Evolutionary conservation across 2,329 filamentous ascomycete genomes (phyloP).

Genomic region (Calonectria multiphialidica): DNA sequence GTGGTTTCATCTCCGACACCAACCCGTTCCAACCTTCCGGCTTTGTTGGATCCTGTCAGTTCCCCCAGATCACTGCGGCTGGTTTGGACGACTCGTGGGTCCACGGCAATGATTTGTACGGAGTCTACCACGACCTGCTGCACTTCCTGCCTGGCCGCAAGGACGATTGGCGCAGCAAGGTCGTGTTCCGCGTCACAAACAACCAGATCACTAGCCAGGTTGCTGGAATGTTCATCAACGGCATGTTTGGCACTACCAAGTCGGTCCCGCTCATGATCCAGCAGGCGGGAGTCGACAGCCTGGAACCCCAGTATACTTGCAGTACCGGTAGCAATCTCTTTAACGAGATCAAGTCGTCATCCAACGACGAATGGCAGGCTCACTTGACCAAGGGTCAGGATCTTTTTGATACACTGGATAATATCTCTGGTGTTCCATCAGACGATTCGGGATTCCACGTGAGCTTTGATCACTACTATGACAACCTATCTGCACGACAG

Average conservation of each 20-base stretch:
- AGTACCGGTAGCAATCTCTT: constrained; percentile 59
- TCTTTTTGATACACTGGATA: constrained; percentile 73
- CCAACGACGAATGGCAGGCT: constrained; percentile 67
- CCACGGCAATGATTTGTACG: constrained; percentile 82
- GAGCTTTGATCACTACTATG: constrained; percentile 85
- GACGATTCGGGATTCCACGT: constrained; percentile 73
- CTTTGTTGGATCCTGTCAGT: constrained; percentile 81
- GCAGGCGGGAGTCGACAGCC: constrained; percentile 72
- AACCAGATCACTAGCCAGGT: constrained; percentile 88
- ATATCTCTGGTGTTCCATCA: constrained; percentile 73
- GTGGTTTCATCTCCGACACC: constrained; percentile 67
- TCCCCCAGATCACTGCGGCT: constrained; percentile 81
- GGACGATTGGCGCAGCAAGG: constrained; percentile 55
- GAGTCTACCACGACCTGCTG: constrained; percentile 79
- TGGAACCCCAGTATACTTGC: constrained; percentile 82
- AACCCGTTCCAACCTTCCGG: constrained; percentile 77
- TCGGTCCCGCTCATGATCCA: constrained; percentile 61
- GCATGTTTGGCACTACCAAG: constrained; percentile 69
- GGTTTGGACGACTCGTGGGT: constrained; percentile 81
- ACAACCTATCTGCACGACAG: constrained; percentile 83
- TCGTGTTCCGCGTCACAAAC: constrained; percentile 81
- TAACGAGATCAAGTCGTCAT: constrained; percentile 56
- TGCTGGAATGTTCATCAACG: constrained; percentile 78
- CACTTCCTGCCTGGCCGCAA: constrained; percentile 71
- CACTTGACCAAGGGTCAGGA: constrained; percentile 70